Percentiles rank a stretch among this genome's conserved stretches.
Conservation (phyloP, 176 grass and related monocot species). For the Carex scoparia region DNA sequence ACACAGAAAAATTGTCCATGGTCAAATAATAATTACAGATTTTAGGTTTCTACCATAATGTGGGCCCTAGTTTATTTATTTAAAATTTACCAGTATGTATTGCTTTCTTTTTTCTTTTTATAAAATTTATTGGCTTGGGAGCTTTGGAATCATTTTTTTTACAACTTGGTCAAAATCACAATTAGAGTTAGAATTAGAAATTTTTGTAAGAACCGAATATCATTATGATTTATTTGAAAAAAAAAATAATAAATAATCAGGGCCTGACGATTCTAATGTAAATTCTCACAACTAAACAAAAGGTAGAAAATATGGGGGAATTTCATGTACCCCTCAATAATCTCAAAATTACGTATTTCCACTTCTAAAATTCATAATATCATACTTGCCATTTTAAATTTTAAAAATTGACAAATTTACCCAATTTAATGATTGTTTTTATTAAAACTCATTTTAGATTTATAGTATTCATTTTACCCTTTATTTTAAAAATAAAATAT, state of each 20-base stretch:
- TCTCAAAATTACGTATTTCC: no score
- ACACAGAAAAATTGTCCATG: not conserved
- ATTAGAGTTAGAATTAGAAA: not conserved
- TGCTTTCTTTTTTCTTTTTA: not conserved
- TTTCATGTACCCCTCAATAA: no score
- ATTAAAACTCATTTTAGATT: no score
- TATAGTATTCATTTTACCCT: no score
- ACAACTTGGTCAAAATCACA: not conserved
- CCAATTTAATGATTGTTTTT: no score
- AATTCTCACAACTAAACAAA: no score
- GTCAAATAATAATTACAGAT: not conserved
- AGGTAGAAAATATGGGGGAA: no score
- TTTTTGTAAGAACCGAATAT: not conserved
- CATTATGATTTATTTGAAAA: not conserved
- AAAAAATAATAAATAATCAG: not conserved
- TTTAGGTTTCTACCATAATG: not conserved
- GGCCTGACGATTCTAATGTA: no score
- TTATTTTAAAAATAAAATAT: no score
- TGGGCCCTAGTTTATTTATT: not conserved
- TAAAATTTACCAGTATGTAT: not conserved
- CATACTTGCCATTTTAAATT: no score
- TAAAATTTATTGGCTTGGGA: not conserved
- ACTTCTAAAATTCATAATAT: no score
- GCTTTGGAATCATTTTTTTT: not conserved
- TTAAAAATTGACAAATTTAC: no score